Conservation (phyloP, 495 filamentous ascomycete species). For the Lophiostoma macrostomum region DNA sequence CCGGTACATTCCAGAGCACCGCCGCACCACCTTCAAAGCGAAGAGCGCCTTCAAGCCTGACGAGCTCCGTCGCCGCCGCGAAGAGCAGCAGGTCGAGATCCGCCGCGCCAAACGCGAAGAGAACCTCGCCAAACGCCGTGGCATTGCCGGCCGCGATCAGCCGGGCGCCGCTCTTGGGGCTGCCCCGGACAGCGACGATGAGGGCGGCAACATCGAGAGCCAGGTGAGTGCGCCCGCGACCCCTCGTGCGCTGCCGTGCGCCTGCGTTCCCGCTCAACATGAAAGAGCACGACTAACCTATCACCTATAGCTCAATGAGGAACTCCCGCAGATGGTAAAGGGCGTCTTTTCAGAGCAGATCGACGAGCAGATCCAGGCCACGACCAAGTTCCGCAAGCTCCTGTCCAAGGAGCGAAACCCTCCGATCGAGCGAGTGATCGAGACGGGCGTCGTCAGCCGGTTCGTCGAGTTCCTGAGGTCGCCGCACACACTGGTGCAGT, state of each 20-base stretch:
- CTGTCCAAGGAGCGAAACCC: constrained; percentile 99
- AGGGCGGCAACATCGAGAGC: constrained; percentile 85
- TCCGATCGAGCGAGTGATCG: constrained; percentile 97
- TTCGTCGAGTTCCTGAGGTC: constrained; percentile 99
- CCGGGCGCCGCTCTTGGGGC: constrained; percentile 83
- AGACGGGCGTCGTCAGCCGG: constrained; percentile 94
- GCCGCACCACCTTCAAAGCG: constrained; percentile 98
- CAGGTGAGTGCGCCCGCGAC: constrained; percentile 63
- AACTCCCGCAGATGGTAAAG: constrained; percentile 95
- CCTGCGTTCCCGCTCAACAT: constrained; percentile 20
- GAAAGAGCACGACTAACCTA: constrained; percentile 12
- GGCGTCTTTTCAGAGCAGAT: constrained; percentile 99
- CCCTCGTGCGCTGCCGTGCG: background rate
- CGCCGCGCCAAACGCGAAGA: constrained; percentile 97
- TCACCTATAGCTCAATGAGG: constrained; percentile 77
- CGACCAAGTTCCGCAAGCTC: constrained; percentile 97
- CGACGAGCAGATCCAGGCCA: constrained; percentile 96
- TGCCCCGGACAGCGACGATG: constrained; percentile 94
- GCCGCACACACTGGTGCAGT: constrained; percentile 97
- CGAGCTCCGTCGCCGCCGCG: constrained; percentile 95
- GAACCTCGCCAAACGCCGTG: constrained; percentile 95
- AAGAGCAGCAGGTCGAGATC: constrained; percentile 99
- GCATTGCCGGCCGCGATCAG: constrained; percentile 76
- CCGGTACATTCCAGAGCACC: constrained; percentile 98
- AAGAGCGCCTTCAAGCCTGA: constrained; percentile 98